Evolutionary conservation across 2,329 filamentous ascomycete species (phyloP).

Genomic region (Penicillium sp.): DNA sequence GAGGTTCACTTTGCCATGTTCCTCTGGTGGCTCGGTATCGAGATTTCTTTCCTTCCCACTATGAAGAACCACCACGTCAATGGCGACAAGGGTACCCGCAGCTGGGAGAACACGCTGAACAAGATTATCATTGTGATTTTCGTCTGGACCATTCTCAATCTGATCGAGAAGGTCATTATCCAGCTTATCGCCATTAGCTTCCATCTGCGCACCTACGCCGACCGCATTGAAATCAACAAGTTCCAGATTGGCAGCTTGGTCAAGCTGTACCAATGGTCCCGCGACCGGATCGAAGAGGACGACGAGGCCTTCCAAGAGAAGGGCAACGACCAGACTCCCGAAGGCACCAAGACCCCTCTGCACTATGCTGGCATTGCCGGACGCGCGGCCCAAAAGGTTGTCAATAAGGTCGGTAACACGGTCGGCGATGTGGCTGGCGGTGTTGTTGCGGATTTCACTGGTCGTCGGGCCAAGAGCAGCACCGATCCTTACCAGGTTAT

Average conservation of each 20-base stretch:
- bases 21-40: slow-evolving; percentile 86
- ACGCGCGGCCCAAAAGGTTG: slow-evolving; percentile 73
- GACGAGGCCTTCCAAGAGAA: slow-evolving; percentile 77
- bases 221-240: slow-evolving; percentile 90
- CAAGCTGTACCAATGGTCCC: slow-evolving; percentile 69
- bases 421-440: slow-evolving; percentile 84
- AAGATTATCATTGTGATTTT: slow-evolving; percentile 88
- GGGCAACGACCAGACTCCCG: slow-evolving; percentile 49
- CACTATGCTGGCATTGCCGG: slow-evolving; percentile 70
- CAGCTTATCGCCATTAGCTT: slow-evolving; percentile 95
- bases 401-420: slow-evolving; percentile 80
- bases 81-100: slow-evolving; percentile 55
- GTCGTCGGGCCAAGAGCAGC: slow-evolving; percentile 67
- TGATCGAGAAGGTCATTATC: slow-evolving; percentile 89
- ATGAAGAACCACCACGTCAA: slow-evolving; percentile 69
- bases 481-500: slow-evolving; percentile 86
- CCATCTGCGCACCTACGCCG: slow-evolving; percentile 86
- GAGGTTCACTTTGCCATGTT: slow-evolving; percentile 86
- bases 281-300: slow-evolving; percentile 67
- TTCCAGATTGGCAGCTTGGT: slow-evolving; percentile 75
- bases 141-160: slow-evolving; percentile 77
- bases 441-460: slow-evolving; percentile 90
- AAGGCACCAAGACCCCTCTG: slow-evolving; percentile 75
- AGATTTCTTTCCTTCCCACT: slow-evolving; percentile 83
- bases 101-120: slow-evolving; percentile 79